A percentile compares a stretch with the other conserved stretches of the same genome.
These are phyloP conservation scores for Rhodamnia rubescens DNA, from an alignment of 345 rosid species.

Conservation along the genomic window DNA sequence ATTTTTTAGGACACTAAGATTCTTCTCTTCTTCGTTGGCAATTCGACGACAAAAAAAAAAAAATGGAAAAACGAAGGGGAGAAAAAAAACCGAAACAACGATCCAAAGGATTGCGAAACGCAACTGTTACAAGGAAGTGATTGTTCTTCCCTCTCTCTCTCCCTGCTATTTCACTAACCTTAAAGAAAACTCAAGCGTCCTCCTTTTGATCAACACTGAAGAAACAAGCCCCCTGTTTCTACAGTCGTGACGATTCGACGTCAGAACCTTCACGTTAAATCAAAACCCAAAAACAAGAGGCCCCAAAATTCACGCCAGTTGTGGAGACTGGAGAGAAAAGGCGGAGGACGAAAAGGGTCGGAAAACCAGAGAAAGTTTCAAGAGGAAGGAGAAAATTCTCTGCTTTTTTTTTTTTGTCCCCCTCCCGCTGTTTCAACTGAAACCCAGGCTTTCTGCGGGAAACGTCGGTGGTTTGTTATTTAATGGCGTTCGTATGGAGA, in stretches of 20 bases:
- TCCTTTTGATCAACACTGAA: slow-evolving; percentile 1
- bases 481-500: not conserved
- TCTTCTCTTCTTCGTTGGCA: not conserved
- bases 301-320: not conserved
- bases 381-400: not conserved
- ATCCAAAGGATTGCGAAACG: not conserved
- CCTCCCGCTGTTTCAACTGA: not conserved
- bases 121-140: not conserved
- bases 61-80: not conserved
- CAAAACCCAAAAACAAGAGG: not conserved
- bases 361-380: not conserved
- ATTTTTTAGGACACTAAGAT: slow-evolving; percentile 29
- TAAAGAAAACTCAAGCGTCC: slow-evolving; percentile 28
- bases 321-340: not conserved
- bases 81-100: not conserved
- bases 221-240: slow-evolving; percentile 2
- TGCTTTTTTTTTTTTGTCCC: not conserved
- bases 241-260: slow-evolving; percentile 6
- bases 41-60: not conserved
- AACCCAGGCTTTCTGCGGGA: not conserved
- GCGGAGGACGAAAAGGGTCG: not conserved
- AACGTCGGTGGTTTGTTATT: not conserved
- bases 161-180: slow-evolving; percentile 4
- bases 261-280: slow-evolving; percentile 19
- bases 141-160: not conserved